Base-by-base conservation (phyloP, 2,329 filamentous ascomycete genomes). In the Ploettnerulaceae sp. region DNA sequence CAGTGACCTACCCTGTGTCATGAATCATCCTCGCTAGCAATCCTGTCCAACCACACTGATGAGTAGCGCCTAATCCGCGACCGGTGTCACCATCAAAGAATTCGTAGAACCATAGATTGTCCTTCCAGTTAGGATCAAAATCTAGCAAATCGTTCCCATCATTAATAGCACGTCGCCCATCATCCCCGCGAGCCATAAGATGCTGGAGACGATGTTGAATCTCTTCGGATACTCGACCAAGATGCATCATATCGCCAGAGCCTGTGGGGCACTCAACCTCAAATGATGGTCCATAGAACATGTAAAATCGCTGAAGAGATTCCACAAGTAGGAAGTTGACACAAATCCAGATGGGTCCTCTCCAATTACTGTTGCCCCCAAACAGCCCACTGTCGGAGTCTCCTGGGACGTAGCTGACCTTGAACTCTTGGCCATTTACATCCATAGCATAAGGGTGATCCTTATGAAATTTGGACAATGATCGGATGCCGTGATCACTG, bases 361-460 rank as follows among this genome's bases (percentile, higher is more conserved):
- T 81, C 91, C 91, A 97, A 68, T 97, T 97, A 67, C 89, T 95
- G 76, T 97, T 97, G 56, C 91, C 91, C 43, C 91, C 91, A 61
- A 97, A 97, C 4, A 97, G 77, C 3, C 89, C 88, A 61, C 87
- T 95, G 69, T 97, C 90, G 0, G 91, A 96, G 64, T 97, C 91
- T n/a, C 91, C 93, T 1, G 93, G 83, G 14, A 97, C 81, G 62
- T 97, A 97, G 58, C 82, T 79, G 31, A 97, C 91, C 47, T 82
- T 79, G 71, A 95, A 97, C 22, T 76, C 77, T 64, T 96, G 89
- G 0, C 88, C 89, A 56, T 97, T 95, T 49, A 96, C 91, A 44
- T 95, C 85, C 91, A 97, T 97, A 1, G 86, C 87, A 66, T 88
- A 93, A 0, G 93, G 93, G 56, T 96, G 71, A 11, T 95, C 79